phyloP scores from a whole-genome alignment of 2,329 filamentous ascomycete species.

The Exophiala calicioides region DNA sequence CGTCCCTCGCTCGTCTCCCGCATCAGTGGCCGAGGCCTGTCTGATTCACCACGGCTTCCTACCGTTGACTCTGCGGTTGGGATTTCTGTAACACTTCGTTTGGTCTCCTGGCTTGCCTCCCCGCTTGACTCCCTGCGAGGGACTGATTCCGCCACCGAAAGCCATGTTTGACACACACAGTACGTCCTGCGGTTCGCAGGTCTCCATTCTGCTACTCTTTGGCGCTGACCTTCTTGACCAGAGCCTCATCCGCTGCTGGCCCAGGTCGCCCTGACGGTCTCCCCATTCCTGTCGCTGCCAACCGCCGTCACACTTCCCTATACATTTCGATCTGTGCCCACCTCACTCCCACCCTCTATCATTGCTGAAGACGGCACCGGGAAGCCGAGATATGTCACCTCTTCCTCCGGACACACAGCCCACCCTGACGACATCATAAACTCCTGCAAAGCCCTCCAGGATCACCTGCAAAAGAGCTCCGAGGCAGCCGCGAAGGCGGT shows the following conservation, averaged over 20 bases:
- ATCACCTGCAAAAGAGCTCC: constrained; percentile 70
- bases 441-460: constrained; percentile 75
- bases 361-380: constrained; percentile 51
- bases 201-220: not conserved
- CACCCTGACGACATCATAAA: constrained; percentile 83
- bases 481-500: constrained; percentile 69
- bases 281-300: constrained; percentile 88
- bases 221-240: constrained; percentile 39
- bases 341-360: constrained; percentile 75
- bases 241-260: constrained; percentile 83
- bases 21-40: too few species aligned
- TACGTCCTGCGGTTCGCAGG: constrained; percentile 32
- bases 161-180: constrained; percentile 49
- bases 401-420: constrained; percentile 75
- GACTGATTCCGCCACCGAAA: not conserved
- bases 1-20: too few species aligned
- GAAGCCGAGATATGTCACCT: constrained; percentile 73
- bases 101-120: too few species aligned
- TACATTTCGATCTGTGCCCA: constrained; percentile 88
- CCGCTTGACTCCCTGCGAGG: not conserved
- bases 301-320: constrained; percentile 90
- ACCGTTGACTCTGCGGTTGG: too few species aligned
- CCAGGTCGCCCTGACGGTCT: constrained; percentile 90
- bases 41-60: too few species aligned
- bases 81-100: constrained; percentile 6